phyloP scores from a whole-genome alignment of 2,329 filamentous ascomycete genomes.

The Fusarium verticillioides region DNA sequence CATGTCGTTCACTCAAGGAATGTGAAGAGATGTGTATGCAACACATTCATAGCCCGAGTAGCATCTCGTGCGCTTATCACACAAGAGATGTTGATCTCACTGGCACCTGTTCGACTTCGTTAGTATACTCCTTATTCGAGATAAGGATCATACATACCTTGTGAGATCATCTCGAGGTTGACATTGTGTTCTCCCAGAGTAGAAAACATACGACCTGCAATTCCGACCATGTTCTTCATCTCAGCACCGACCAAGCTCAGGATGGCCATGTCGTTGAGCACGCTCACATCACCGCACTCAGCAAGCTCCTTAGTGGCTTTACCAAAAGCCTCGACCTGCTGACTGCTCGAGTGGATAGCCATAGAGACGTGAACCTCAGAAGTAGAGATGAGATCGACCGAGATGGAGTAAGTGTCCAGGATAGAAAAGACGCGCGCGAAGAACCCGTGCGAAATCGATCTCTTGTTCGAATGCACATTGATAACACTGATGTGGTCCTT shows the following conservation, averaged over 20 bases:
- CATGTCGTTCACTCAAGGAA: constrained; percentile 75
- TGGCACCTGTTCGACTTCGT: constrained; percentile 73
- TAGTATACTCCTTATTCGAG: background rate
- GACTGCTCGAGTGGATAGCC: constrained; percentile 86
- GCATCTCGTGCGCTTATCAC: constrained; percentile 94
- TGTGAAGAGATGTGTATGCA: constrained; percentile 96
- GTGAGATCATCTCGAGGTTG: constrained; percentile 99
- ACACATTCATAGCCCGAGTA: constrained; percentile 91
- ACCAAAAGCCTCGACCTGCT: constrained; percentile 70
- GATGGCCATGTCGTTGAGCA: constrained; percentile 93
- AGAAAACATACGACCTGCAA: constrained; percentile 94
- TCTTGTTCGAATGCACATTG: constrained; percentile 98
- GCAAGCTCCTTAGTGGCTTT: constrained; percentile 77
- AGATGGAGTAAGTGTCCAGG: constrained; percentile 85
- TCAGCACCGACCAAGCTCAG: constrained; percentile 93
- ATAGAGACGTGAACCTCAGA: constrained; percentile 98
- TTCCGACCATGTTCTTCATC: constrained; percentile 97
- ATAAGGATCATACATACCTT: constrained; percentile 69
- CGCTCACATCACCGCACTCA: constrained; percentile 88
- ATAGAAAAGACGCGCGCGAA: constrained; percentile 94
- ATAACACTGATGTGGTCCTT: constrained; percentile 97
- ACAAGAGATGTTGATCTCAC: constrained; percentile 99
- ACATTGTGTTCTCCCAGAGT: constrained; percentile 92
- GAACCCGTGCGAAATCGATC: constrained; percentile 95
- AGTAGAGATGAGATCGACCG: constrained; percentile 95